These are phyloP conservation scores for Cafeteria roenbergensis DNA, from an alignment of 108 stramenopile genomes.

Conservation along the genomic window DNA sequence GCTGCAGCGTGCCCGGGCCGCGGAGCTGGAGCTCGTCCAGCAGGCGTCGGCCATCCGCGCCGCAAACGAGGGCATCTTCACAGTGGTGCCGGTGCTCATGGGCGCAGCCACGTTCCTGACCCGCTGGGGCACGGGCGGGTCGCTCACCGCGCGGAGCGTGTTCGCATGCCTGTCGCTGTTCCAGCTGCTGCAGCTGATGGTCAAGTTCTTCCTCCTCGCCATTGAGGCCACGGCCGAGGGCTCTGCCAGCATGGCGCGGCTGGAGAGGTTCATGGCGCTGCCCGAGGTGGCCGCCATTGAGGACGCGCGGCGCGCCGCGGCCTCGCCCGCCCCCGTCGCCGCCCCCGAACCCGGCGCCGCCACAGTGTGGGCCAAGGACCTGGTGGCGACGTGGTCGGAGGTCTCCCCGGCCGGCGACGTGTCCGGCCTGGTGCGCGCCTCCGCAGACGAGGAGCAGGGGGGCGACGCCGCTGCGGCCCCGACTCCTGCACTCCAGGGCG, in stretches of 20 bases:
- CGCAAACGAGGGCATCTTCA: no score
- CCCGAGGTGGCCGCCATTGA: background rate
- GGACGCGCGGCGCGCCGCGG: no score
- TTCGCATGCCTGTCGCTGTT: background rate
- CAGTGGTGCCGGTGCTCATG: no score
- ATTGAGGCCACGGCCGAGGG: background rate
- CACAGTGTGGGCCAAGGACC: background rate
- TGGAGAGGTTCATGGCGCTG: background rate
- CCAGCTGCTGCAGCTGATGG: background rate
- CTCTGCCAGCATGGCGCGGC: background rate
- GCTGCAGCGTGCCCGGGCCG: no score
- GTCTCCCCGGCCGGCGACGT: background rate
- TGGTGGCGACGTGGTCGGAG: no score
- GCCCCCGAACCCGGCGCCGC: background rate
- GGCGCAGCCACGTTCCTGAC: no score
- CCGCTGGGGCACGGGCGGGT: background rate
- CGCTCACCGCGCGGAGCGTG: background rate
- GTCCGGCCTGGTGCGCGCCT: background rate
- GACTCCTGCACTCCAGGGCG: background rate
- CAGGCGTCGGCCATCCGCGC: no score
- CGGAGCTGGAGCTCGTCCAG: no score
- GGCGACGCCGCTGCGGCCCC: background rate
- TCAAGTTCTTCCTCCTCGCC: background rate
- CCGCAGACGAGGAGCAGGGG: no score
- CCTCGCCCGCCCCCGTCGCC: no score